Percentiles rank a stretch among this genome's conserved stretches.
These are phyloP conservation scores for Debaryomycetaceae sp. DNA, from an alignment of 1,139 yeast species.

Conservation along the genomic window DNA sequence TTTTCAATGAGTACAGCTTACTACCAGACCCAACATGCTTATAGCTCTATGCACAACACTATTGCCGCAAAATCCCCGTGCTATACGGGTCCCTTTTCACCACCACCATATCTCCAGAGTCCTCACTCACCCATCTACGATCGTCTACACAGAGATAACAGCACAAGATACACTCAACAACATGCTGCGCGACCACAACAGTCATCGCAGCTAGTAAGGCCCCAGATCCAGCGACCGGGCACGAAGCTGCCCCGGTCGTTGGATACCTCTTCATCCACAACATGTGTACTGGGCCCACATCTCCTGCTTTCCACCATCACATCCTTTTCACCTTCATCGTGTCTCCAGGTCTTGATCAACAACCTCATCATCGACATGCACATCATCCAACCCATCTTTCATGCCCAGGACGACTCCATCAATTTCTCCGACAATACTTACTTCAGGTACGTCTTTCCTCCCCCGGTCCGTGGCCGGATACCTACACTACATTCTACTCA, in stretches of 20 bases:
- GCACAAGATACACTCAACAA: no score
- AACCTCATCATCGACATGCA: constrained; percentile 5
- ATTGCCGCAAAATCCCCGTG: not conserved
- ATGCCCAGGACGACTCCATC: not conserved
- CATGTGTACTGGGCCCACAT: not conserved
- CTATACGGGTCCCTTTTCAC: not conserved
- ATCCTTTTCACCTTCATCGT: not conserved
- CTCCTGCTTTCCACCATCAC: not conserved
- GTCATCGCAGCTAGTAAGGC: no score
- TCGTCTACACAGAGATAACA: no score
- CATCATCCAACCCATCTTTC: constrained; percentile 4
- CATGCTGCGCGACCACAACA: no score
- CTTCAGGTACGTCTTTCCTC: constrained; percentile 1
- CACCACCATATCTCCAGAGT: not conserved
- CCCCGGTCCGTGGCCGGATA: no score
- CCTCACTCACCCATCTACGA: not conserved
- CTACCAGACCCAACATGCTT: not conserved
- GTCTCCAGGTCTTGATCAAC: constrained; percentile 1
- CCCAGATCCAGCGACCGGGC: no score
- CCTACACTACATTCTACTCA: not conserved
- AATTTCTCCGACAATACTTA: constrained; percentile 3
- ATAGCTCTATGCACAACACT: not conserved
- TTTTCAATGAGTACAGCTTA: not conserved
- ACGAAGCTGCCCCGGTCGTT: no score
- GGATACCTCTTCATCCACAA: no score